These are phyloP conservation scores for Boletellus emodensis DNA, from an alignment of 768 basidiomycete genomes.

Conservation along the genomic window DNA sequence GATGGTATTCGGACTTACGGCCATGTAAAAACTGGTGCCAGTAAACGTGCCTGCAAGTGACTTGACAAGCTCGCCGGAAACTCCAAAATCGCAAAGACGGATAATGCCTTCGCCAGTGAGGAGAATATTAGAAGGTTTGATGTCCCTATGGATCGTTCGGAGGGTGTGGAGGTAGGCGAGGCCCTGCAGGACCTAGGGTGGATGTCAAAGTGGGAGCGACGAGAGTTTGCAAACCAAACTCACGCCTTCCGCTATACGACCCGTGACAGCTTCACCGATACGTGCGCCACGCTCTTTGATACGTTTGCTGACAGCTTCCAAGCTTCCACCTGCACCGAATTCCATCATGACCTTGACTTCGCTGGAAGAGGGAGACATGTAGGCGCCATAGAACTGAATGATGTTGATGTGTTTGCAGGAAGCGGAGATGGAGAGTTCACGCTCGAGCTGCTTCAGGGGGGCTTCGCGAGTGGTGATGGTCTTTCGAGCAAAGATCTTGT, in stretches of 20 bases:
- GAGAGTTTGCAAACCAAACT: conserved; percentile 25
- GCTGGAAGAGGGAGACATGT: conserved; percentile 78
- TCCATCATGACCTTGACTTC: conserved; percentile 98
- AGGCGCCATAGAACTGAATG: conserved; percentile 89
- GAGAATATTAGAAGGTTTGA: conserved; percentile 92
- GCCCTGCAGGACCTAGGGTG: conserved; percentile 75
- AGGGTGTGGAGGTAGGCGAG: conserved; percentile 87
- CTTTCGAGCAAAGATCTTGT: conserved; percentile 87
- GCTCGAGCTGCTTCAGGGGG: conserved; percentile 85
- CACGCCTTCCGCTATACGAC: conserved; percentile 91
- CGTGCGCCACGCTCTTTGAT: conserved; percentile 75
- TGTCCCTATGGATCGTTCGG: conserved; percentile 93
- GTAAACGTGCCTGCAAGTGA: conserved; percentile 94
- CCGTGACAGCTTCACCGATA: conserved; percentile 85
- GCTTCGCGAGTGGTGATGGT: conserved; percentile 89
- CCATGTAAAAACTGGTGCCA: conserved; percentile 98
- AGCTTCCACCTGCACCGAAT: conserved; percentile 77
- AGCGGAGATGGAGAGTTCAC: conserved; percentile 89
- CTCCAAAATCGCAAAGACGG: conserved; percentile 94
- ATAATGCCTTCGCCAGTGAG: conserved; percentile 85
- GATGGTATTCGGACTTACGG: conserved; percentile 54
- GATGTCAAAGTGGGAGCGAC: conserved; percentile 5
- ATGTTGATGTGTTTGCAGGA: conserved; percentile 84
- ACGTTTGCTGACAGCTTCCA: conserved; percentile 84
- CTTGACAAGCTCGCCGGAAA: conserved; percentile 91